Base-by-base conservation (phyloP, 352 stramenopile genomes). In the Phytophthora pluvialis region DNA sequence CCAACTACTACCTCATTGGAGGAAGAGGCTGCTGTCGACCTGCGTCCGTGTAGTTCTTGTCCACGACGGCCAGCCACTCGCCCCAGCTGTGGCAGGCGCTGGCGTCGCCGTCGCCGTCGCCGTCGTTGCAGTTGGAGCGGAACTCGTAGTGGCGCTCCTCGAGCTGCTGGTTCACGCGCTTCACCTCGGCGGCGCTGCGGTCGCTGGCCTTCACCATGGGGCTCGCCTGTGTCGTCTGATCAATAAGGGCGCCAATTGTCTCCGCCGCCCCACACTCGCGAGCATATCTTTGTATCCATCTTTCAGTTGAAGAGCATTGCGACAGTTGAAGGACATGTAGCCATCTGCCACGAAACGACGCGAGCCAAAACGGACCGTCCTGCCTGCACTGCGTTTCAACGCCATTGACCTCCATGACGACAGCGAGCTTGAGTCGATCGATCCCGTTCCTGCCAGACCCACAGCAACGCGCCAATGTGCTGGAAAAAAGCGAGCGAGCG, bases 131-230 rank as follows among this genome's bases (percentile, higher is more conserved):
- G 57, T 95, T 94, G 40, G 86, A 93, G 51, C 83, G 79, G 66
- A 96, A 96, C 72, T 96, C 88, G 60, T 94, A 94, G 68, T 92
- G 83, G 18, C 88, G 88, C 61, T 94, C 80, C 72, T 93, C 84
- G 45, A 96, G 72, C 58, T 94, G 81, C 63, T 94, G 70, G 70
- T 96, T 96, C 56, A 96, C 77, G 52, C 82, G 85, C 52, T 78
- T 64, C 31, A 93, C 81, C 48, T 96, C 88, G n/a, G 70, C 70
- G 16, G 73, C 70, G 58, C 70, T 88, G 48, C 43, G 63, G 52
- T 92, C 77, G 56, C 35, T 85, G 3, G 60, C 46, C 45, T 70
- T 46, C 31, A 77, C 77, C 77, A 85, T 85, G 16, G 32, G 9
- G 38, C 11, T 44, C 38, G n/a, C 21, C 21, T 21, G 25, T 48